Evolutionary conservation across 2,329 filamentous ascomycete genomes (phyloP), one percentile per base, ranked within the genome.

Genomic region (Exophiala calicioides): DNA sequence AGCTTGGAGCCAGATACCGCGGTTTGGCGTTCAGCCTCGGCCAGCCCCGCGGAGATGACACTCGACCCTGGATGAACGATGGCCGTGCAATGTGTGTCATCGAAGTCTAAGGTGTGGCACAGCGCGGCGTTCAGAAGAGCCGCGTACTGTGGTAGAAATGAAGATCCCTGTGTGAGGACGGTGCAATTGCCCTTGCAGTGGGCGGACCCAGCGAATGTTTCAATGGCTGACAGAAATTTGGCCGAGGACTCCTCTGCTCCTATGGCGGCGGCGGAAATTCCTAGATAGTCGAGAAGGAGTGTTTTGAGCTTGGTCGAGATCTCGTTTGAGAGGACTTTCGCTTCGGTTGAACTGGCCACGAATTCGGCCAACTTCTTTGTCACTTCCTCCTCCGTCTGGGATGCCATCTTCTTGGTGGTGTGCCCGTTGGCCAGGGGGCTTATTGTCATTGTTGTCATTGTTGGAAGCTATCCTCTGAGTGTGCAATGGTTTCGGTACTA

Each of bases 81-180:
- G 1, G 65, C 68, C 3, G 60, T 53, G 2, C 67, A 67, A 44
- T 68, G 65, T 3, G 69, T 73, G 50, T 73, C 70, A 50, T 73
- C 70, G 55, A 71, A 72, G 52, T 72, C 70, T 34, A 70, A 59
- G 2, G 65, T 67, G 55, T 73, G 70, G 2, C 64, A 64, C 21
- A 70, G 65, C 1, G 68, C 61, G 4, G 64, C 68, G 41, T 73
- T 72, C 15, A 72, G 52, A 5, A 73, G 58, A 0, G 61, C 67
- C 3, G 69, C 69, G 35, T 67, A 67, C n/a, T 68, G 68, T 5
- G 63, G 63, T n/a, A 35, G 38, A 24, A 40, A 46, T 4, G 13
- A 32, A n/a, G 27, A 33, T 15, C 50, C 50, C 13, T 41, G 44
- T 21, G 50, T 50, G 23, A 52, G 16, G 15, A 53, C 46, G n/a